Evolutionary conservation across 2,329 filamentous ascomycete species (phyloP), one percentile per base, ranked within the genome.

Genomic region (Phoma sp.): DNA sequence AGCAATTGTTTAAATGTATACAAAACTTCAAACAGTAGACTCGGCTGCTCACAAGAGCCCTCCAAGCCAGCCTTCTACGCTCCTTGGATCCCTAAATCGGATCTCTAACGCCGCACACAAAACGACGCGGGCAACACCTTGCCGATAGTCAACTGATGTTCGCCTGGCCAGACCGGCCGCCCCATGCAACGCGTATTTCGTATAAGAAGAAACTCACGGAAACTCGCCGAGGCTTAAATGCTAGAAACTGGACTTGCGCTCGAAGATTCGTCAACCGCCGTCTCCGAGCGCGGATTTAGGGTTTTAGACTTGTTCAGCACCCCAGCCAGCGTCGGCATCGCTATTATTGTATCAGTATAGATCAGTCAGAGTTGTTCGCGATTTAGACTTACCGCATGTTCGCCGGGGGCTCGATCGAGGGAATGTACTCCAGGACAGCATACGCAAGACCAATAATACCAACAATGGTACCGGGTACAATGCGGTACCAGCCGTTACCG

Each of bases 371-470:
- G 15, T 18, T 17, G 9, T 18, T 5, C 14, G 9, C 7, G 9
- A 20, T 1, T 34, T 4, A 38, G 2, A 60, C 72, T 21, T 68
- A 78, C 76, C 79, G 77, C 80, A 82, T 82, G 66, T 82, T 82
- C 54, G 80, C 80, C 36, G 80, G 80, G 17, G 80, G 80, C 72
- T 82, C 80, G 50, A 82, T 82, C 36, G 76, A 79, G 2, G 80
- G 80, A 42, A 81, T 75, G 64, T 77, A 82, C 64, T 82, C 80
- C 46, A 82, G 69, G 10, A 73, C 79, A 29, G 77, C 71, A 79
- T 98, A 99, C 58, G 75, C 89, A 57, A 97, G 72, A 65, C 95
- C 95, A 60, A 91, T 80, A 46, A 95, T 67, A 45, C 88, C 92
- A 63, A 98, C 83, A 65, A 96, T 82, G 45, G 86, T 84, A 63